These are phyloP conservation scores for Schwanniomyces etchellsii DNA, from an alignment of 1,139 yeast species.

Conservation along the genomic window DNA sequence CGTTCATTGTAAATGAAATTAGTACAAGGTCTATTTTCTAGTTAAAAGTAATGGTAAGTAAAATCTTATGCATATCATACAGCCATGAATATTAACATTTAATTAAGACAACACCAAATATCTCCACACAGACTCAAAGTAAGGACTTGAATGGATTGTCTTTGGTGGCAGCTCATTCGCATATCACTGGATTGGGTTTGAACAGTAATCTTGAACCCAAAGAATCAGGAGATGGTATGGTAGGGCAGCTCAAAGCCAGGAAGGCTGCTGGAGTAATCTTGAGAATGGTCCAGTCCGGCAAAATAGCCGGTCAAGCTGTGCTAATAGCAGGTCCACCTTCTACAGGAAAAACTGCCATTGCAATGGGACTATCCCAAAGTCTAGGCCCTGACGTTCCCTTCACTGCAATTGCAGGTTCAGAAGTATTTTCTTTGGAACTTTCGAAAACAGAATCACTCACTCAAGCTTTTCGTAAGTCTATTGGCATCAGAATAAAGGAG, in stretches of 20 bases:
- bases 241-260: slow-evolving; percentile 92
- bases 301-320: slow-evolving; percentile 96
- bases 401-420: slow-evolving; percentile 92
- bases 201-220: slow-evolving; percentile 87
- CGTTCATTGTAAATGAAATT: too few species aligned
- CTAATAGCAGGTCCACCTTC: slow-evolving; percentile 97
- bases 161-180: slow-evolving; percentile 93
- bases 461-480: slow-evolving; percentile 92
- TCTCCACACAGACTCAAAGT: slow-evolving; percentile 30
- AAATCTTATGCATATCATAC: too few species aligned
- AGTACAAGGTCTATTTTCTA: too few species aligned
- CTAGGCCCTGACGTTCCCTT: slow-evolving; percentile 92
- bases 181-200: slow-evolving; percentile 89
- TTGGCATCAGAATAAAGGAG: slow-evolving; percentile 93
- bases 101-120: slow-evolving; percentile 18
- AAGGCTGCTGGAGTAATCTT: slow-evolving; percentile 92
- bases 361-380: slow-evolving; percentile 91
- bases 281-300: slow-evolving; percentile 89
- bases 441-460: slow-evolving; percentile 94
- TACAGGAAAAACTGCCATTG: slow-evolving; percentile 98
- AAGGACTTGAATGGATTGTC: slow-evolving; percentile 56
- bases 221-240: slow-evolving; percentile 86
- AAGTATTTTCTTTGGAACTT: slow-evolving; percentile 83
- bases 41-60: too few species aligned
- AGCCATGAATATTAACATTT: slow-evolving; percentile 11